Evolutionary conservation across 108 stramenopile species (phyloP).

Genomic region (Pseudonitzschia multiseries): DNA sequence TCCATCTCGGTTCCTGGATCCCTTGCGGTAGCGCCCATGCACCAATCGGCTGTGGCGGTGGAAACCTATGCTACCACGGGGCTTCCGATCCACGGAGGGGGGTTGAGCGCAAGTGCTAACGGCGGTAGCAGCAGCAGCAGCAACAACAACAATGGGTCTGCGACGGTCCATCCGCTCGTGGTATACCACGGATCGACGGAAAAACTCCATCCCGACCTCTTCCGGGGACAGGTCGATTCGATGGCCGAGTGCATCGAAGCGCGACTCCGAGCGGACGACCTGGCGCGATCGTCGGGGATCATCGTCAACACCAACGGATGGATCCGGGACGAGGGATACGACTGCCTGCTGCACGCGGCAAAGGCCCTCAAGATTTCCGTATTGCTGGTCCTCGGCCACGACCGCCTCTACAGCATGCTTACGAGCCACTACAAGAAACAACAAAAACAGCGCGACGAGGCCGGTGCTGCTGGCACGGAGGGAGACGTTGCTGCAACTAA

Average conservation of each 20-base stretch:
- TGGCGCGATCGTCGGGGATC: conserved; percentile 72
- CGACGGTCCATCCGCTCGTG: conserved; percentile 58
- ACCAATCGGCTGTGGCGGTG: conserved; percentile 47
- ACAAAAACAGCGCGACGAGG: conserved; percentile 15
- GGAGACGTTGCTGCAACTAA: neutral
- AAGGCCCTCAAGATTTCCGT: conserved; percentile 70
- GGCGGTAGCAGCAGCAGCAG: neutral
- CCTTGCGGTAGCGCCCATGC: conserved; percentile 61
- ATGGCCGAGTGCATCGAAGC: conserved; percentile 58
- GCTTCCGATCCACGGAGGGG: conserved; percentile 36
- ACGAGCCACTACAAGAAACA: conserved; percentile 60
- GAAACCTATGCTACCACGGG: conserved; percentile 63
- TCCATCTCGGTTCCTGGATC: conserved; percentile 77
- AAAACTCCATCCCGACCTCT: conserved; percentile 58
- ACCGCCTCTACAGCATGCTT: conserved; percentile 86
- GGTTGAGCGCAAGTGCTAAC: neutral
- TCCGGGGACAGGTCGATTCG: conserved; percentile 70
- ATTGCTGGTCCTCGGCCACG: conserved; percentile 82
- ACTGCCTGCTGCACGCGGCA: conserved; percentile 66
- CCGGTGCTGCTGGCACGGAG: conserved; percentile 13
- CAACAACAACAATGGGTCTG: conserved; percentile 15
- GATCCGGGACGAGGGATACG: conserved; percentile 71
- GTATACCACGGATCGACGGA: conserved; percentile 55
- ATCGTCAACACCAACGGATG: conserved; percentile 85
- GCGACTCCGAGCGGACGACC: conserved; percentile 52